phyloP scores from a whole-genome alignment of 78 protist genomes.

The Polysphondylium violaceum region DNA sequence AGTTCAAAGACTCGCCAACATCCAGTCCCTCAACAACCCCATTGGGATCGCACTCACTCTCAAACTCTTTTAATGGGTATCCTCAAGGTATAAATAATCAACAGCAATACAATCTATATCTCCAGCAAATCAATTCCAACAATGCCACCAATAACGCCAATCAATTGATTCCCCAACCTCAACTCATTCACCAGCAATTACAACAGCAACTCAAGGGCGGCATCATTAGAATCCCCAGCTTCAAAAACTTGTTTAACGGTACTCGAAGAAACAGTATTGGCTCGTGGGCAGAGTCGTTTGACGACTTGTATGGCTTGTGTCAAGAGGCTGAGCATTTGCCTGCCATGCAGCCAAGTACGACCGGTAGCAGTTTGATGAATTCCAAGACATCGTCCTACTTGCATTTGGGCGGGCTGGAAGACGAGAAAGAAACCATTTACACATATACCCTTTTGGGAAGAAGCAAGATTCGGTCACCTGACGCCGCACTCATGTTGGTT shows the following conservation, averaged over 20 bases:
- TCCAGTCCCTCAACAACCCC: slow-evolving; percentile 70
- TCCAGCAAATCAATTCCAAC: not conserved
- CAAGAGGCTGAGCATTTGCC: not conserved
- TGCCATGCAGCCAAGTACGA: not conserved
- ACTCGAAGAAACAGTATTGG: slow-evolving; percentile 78
- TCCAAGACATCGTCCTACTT: slow-evolving; percentile 27
- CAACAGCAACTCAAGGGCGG: slow-evolving; percentile 19
- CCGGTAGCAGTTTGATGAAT: not conserved
- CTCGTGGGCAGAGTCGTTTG: slow-evolving; percentile 79
- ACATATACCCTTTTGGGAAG: slow-evolving; percentile 64
- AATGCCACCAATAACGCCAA: not conserved
- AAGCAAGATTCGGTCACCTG: slow-evolving; percentile 49
- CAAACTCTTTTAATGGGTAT: slow-evolving; percentile 38
- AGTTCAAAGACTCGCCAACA: slow-evolving; percentile 44
- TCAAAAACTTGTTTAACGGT: slow-evolving; percentile 36
- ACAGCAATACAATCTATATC: slow-evolving; percentile 17
- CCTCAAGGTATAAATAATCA: slow-evolving; percentile 1
- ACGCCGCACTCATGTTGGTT: slow-evolving; percentile 69
- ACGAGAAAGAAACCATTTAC: slow-evolving; percentile 65
- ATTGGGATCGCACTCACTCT: not conserved
- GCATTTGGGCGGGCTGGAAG: slow-evolving; percentile 29
- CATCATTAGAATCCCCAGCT: slow-evolving; percentile 66
- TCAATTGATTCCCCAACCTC: not conserved
- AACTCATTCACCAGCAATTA: not conserved
- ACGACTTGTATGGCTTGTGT: slow-evolving; percentile 36